Evolutionary conservation across 441 rosid species (phyloP).

Genomic region (Pelargonium fulgidum): DNA sequence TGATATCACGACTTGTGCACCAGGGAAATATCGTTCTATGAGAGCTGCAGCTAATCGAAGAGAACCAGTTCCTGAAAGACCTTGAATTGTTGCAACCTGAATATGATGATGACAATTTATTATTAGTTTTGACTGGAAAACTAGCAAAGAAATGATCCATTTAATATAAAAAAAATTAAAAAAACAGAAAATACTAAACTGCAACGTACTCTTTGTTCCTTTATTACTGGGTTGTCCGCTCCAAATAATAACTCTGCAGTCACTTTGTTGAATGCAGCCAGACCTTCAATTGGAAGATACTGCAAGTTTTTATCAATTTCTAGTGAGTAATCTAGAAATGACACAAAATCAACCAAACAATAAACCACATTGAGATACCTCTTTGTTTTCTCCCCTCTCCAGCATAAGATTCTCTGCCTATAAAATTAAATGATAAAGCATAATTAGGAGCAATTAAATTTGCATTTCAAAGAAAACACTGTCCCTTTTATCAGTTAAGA

Average conservation of each 20-base stretch:
- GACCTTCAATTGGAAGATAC: constrained; percentile 97
- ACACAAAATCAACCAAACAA: constrained; percentile 6
- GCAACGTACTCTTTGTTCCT: constrained; percentile 58
- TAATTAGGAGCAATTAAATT: constrained; percentile 12
- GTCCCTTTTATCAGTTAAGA: background rate
- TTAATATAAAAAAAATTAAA: background rate
- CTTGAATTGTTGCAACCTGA: constrained; percentile 93
- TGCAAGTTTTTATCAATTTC: constrained; percentile 28
- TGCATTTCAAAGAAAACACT: background rate
- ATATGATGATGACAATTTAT: background rate
- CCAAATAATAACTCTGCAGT: constrained; percentile 89
- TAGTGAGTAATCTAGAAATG: constrained; percentile 8
- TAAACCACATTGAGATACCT: constrained; percentile 43
- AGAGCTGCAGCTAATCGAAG: constrained; percentile 88
- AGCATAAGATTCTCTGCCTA: constrained; percentile 87
- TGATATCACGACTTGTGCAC: constrained; percentile 79
- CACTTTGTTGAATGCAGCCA: constrained; percentile 82
- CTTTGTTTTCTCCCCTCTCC: constrained; percentile 85
- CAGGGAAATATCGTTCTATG: constrained; percentile 81
- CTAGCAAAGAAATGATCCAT: background rate
- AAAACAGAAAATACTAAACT: constrained; percentile 1
- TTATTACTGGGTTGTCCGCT: constrained; percentile 63
- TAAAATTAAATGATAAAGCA: constrained; percentile 14
- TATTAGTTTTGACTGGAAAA: too few species aligned
- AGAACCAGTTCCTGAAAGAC: constrained; percentile 97